Conservation (phyloP, 2,329 filamentous ascomycete species). For the Metarhizium sp. region DNA sequence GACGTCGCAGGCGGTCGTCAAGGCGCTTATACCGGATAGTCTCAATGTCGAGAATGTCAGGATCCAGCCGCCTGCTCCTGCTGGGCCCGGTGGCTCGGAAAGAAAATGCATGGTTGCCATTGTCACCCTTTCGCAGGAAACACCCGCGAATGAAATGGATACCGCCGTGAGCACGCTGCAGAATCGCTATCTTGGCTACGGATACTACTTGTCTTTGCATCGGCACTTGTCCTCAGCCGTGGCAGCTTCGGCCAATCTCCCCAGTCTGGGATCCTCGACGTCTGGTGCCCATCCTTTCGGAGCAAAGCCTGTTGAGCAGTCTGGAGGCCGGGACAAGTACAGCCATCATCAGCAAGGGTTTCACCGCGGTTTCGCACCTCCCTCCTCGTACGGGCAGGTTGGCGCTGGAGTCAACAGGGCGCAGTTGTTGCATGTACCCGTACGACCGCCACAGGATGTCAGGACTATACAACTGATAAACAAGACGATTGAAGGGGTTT, state of each 20-base stretch:
- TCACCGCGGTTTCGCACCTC: conserved; percentile 63
- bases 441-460: conserved; percentile 68
- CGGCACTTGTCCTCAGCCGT: conserved; percentile 72
- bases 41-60: conserved; percentile 65
- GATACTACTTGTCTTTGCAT: conserved; percentile 71
- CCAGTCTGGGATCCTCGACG: conserved; percentile 22
- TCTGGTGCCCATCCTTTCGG: conserved; percentile 61
- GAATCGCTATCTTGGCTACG: conserved; percentile 76
- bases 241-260: conserved; percentile 3
- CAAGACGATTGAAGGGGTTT: conserved; percentile 70
- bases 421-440: conserved; percentile 55
- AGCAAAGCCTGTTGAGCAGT: conserved; percentile 54
- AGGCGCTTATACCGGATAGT: conserved; percentile 46
- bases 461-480: conserved; percentile 77
- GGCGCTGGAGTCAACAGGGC: conserved; percentile 32
- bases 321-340: conserved; percentile 15
- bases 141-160: conserved; percentile 76
- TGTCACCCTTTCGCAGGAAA: conserved; percentile 71
- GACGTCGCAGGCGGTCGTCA: conserved; percentile 50
- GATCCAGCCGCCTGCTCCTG: conserved; percentile 40
- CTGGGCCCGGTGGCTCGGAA: conserved; percentile 44
- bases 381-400: conserved; percentile 51
- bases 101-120: conserved; percentile 69
- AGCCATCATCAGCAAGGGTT: conserved; percentile 34
- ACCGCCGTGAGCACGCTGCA: conserved; percentile 67